Evolutionary conservation across 2,329 filamentous ascomycete species (phyloP).

Genomic region (Clonostachys byssicola): DNA sequence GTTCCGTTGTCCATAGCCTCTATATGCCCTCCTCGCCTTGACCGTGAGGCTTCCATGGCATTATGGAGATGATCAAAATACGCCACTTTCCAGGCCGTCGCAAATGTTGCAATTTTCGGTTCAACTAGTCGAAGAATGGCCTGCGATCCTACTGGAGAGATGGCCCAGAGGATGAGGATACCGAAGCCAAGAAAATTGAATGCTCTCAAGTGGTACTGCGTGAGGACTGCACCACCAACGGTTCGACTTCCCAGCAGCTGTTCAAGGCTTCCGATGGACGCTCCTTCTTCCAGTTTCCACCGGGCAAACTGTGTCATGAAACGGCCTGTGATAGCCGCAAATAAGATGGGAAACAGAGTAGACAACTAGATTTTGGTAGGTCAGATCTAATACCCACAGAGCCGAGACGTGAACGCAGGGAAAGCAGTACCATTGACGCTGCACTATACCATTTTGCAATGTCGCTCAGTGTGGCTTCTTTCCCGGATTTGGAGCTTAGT

Average conservation of each 20-base stretch:
- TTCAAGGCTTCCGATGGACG: constrained; percentile 1
- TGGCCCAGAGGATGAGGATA: background rate
- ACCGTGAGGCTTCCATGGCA: rapidly evolving
- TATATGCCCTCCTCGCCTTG: no score
- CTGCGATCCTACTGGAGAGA: background rate
- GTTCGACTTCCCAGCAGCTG: constrained; percentile 8
- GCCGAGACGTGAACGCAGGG: no score
- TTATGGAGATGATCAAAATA: background rate
- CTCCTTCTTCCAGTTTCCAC: constrained; percentile 6
- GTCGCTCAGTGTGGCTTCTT: no score
- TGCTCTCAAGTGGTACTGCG: constrained; percentile 1
- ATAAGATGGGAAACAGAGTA: background rate
- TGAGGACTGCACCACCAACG: constrained; percentile 2
- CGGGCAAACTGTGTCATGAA: constrained; percentile 2
- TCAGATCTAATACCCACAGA: no score
- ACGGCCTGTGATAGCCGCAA: constrained; percentile 6
- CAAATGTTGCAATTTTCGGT: background rate
- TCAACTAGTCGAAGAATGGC: background rate
- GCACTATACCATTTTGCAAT: no score
- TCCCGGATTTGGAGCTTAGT: no score
- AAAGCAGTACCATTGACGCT: no score
- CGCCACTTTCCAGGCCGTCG: background rate
- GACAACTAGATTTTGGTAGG: no score
- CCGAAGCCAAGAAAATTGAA: background rate
- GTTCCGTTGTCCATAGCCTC: no score